phyloP scores from a whole-genome alignment of 306 rosid genomes.

The Vigna hirtella region DNA sequence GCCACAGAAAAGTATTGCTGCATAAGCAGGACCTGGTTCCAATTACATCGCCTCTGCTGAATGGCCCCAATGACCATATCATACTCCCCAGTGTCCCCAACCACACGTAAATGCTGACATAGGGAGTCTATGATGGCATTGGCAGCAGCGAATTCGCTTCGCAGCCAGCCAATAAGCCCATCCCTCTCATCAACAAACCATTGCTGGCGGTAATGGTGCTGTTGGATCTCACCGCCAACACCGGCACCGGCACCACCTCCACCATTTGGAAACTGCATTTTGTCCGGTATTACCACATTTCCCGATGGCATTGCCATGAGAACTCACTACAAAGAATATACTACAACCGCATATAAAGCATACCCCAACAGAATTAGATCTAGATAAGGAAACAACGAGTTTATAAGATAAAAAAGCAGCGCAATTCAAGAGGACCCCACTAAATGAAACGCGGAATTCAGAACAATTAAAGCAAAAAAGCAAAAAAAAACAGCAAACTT shows the following conservation, averaged over 20 bases:
- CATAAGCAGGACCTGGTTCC: constrained; percentile 96
- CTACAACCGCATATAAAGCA: constrained; percentile 62
- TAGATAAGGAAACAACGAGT: constrained; percentile 41
- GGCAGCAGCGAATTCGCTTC: constrained; percentile 96
- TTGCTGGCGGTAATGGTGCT: constrained; percentile 66
- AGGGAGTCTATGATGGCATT: constrained; percentile 92
- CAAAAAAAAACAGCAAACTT: constrained; percentile 35
- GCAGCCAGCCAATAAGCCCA: constrained; percentile 89
- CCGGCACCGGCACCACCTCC: constrained; percentile 41
- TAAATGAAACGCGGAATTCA: constrained; percentile 44
- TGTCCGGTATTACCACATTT: constrained; percentile 75
- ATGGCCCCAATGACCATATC: constrained; percentile 70
- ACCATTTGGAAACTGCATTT: constrained; percentile 77
- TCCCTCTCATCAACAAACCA: constrained; percentile 97
- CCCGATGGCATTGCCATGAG: constrained; percentile 98
- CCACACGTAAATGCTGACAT: constrained; percentile 77
- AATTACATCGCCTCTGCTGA: constrained; percentile 84
- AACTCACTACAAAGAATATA: constrained; percentile 46
- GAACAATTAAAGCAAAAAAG: constrained; percentile 36
- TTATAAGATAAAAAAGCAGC: background rate
- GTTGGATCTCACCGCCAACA: constrained; percentile 68
- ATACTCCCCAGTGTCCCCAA: constrained; percentile 86
- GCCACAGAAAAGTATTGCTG: constrained; percentile 92
- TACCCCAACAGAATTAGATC: constrained; percentile 55
- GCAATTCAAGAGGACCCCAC: constrained; percentile 52